Evolutionary conservation across 768 basidiomycete species (phyloP).

Genomic region (Russula griseocarnosa): DNA sequence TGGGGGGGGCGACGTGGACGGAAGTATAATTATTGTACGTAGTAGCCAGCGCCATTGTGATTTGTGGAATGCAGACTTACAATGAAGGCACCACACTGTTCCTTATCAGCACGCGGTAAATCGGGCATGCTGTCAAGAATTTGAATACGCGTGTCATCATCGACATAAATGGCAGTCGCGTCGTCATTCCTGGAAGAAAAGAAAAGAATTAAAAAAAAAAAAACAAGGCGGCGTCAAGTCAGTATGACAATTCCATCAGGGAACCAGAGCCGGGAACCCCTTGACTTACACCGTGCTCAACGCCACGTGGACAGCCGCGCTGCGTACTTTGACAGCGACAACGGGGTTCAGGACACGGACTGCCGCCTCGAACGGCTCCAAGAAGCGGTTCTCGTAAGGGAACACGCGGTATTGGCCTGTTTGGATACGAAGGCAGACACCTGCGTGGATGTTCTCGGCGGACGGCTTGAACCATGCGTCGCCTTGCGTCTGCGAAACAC

Average conservation of each 20-base stretch:
- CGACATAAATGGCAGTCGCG: slow-evolving; percentile 61
- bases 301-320: slow-evolving; percentile 76
- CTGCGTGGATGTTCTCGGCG: slow-evolving; percentile 75
- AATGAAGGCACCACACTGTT: slow-evolving; percentile 86
- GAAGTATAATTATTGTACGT: no score
- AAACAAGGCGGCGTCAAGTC: not conserved
- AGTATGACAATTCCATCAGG: not conserved
- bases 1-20: not conserved
- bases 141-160: slow-evolving; percentile 81
- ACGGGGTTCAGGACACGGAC: slow-evolving; percentile 73
- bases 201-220: not conserved
- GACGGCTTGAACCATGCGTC: slow-evolving; percentile 86
- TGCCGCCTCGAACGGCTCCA: slow-evolving; percentile 80
- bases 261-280: slow-evolving; percentile 36
- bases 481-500: slow-evolving; percentile 59
- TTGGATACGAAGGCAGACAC: slow-evolving; percentile 70
- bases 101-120: slow-evolving; percentile 78
- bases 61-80: slow-evolving; percentile 39
- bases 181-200: slow-evolving; percentile 49
- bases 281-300: slow-evolving; percentile 54
- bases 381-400: slow-evolving; percentile 78
- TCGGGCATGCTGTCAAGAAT: slow-evolving; percentile 66
- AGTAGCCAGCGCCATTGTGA: not conserved
- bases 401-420: slow-evolving; percentile 72
- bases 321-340: slow-evolving; percentile 77